Evolutionary conservation across 495 filamentous ascomycete genomes (phyloP).

Genomic region (Aspergillus asperescens): DNA sequence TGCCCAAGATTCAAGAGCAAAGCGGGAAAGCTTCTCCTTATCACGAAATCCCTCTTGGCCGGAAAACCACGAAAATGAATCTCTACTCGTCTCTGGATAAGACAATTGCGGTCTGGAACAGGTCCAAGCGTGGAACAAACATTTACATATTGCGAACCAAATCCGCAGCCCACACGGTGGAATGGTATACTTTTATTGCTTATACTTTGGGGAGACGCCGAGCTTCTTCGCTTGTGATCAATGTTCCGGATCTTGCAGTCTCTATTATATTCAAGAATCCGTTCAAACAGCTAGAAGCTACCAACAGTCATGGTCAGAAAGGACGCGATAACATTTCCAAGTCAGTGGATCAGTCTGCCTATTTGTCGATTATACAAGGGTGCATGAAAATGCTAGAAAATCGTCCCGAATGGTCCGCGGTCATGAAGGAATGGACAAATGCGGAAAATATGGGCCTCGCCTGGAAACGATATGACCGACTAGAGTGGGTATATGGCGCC

Average conservation of each 20-base stretch:
- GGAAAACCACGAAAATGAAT: constrained; percentile 54
- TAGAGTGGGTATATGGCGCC: constrained; percentile 68
- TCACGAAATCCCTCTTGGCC: constrained; percentile 53
- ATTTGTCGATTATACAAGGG: constrained; percentile 49
- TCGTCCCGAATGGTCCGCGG: constrained; percentile 56
- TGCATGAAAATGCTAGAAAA: constrained; percentile 58
- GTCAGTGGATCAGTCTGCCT: constrained; percentile 49
- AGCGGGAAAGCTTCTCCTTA: constrained; percentile 48
- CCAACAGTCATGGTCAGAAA: constrained; percentile 32
- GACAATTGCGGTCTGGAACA: constrained; percentile 63
- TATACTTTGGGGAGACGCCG: constrained; percentile 56
- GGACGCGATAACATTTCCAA: constrained; percentile 39
- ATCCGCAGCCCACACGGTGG: constrained; percentile 59
- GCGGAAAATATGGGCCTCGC: constrained; percentile 64
- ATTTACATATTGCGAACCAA: constrained; percentile 66
- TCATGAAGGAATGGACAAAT: constrained; percentile 55
- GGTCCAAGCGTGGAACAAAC: constrained; percentile 49
- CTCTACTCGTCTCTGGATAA: constrained; percentile 69
- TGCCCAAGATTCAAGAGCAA: constrained; percentile 54
- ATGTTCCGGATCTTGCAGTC: constrained; percentile 64
- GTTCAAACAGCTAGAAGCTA: constrained; percentile 51
- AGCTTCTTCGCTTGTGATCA: constrained; percentile 55
- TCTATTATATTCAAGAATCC: constrained; percentile 58
- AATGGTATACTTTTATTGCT: constrained; percentile 72
- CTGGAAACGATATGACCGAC: constrained; percentile 70